These are phyloP conservation scores for Chlamydomonas sp. DNA, from an alignment of 139 green algal species.

Conservation along the genomic window DNA sequence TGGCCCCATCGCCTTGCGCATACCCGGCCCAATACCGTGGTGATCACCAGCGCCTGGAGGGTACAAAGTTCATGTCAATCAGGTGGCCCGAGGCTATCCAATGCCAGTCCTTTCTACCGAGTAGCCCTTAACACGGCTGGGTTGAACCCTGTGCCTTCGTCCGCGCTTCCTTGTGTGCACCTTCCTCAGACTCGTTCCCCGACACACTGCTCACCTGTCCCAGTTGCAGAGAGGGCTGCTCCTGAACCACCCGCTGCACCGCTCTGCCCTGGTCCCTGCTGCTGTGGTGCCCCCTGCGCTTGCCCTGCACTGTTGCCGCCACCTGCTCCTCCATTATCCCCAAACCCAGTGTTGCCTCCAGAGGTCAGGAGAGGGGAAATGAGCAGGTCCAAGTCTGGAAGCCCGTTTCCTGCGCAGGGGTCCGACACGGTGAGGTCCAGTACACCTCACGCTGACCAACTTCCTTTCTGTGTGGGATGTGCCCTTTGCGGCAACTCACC, in stretches of 20 bases:
- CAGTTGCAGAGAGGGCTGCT: not conserved
- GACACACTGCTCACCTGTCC: not conserved
- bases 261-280: not conserved
- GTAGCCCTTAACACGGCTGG: too few species aligned
- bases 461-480: not conserved
- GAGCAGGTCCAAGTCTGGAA: constrained; percentile 31
- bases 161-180: too few species aligned
- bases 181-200: not conserved
- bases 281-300: not conserved
- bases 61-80: too few species aligned
- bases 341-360: not conserved
- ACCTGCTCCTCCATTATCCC: not conserved
- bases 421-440: not conserved
- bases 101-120: too few species aligned
- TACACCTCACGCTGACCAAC: not conserved
- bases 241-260: not conserved
- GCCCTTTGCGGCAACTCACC: not conserved
- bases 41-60: not conserved
- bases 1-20: constrained; percentile 22
- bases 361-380: constrained; percentile 23
- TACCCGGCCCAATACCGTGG: too few species aligned
- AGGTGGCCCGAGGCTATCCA: too few species aligned
- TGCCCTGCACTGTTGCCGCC: too few species aligned
- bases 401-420: not conserved
- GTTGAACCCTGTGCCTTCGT: too few species aligned